Percentiles rank a stretch among this genome's conserved stretches.
Evolutionary conservation across 345 rosid species (phyloP).

Genomic region (Murraya paniculata): DNA sequence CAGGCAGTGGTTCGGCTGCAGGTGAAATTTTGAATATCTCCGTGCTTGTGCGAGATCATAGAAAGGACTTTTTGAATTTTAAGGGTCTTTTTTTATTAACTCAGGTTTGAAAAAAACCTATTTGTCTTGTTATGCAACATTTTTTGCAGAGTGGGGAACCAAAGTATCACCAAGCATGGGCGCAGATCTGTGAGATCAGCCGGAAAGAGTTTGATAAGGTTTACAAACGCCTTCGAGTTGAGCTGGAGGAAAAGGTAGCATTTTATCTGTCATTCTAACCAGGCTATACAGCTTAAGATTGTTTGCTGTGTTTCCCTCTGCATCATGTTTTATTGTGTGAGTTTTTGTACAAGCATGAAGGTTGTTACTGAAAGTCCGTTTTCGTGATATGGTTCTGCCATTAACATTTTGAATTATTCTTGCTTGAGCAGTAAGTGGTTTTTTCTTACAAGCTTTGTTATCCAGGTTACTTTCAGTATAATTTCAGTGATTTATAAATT

Average conservation of each 20-base stretch:
- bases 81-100: neutral
- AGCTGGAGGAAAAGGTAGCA: conserved; percentile 83
- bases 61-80: neutral
- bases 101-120: neutral
- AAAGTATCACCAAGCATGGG: conserved; percentile 76
- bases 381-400: neutral
- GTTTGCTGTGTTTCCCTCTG: neutral
- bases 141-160: conserved; percentile 74
- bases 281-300: neutral
- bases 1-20: conserved; percentile 91
- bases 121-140: conserved; percentile 1
- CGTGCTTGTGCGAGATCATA: neutral
- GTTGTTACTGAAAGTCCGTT: neutral
- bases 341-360: neutral
- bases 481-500: neutral
- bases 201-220: conserved; percentile 78
- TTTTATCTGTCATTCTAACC: neutral
- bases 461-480: neutral
- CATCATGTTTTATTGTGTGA: neutral
- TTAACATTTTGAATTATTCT: neutral
- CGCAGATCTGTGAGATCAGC: conserved; percentile 72
- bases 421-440: neutral
- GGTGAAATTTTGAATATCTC: conserved; percentile 35
- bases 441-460: neutral
- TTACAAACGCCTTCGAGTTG: conserved; percentile 72